A percentile compares a stretch with the other conserved stretches of the same genome.
These are phyloP conservation scores for Periconia digitata DNA, from an alignment of 2,329 filamentous ascomycete genomes.

Conservation along the genomic window DNA sequence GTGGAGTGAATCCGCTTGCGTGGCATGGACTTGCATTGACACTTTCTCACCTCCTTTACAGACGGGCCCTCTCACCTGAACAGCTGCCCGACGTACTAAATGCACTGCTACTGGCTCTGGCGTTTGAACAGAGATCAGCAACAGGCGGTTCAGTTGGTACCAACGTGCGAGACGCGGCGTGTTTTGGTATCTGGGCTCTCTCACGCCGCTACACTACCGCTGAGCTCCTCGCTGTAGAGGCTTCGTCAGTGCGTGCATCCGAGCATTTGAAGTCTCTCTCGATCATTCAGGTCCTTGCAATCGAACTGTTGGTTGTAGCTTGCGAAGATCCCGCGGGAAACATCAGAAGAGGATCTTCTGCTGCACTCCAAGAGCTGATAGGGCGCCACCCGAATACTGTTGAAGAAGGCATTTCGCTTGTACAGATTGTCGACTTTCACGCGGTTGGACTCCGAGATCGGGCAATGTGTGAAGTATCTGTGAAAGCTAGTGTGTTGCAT, in stretches of 20 bases:
- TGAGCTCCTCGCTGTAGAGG: conserved; percentile 69
- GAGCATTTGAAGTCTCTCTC: conserved; percentile 42
- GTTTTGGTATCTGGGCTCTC: conserved; percentile 93
- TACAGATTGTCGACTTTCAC: conserved; percentile 92
- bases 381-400: conserved; percentile 89
- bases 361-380: conserved; percentile 89
- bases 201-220: conserved; percentile 81
- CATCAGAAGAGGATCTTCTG: conserved; percentile 87
- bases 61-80: conserved; percentile 72
- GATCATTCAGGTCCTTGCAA: conserved; percentile 76
- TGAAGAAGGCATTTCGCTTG: conserved; percentile 76
- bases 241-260: conserved; percentile 45
- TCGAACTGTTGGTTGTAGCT: conserved; percentile 77
- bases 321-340: conserved; percentile 90
- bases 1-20: conserved; percentile 74
- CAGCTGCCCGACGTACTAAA: conserved; percentile 75
- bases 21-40: conserved; percentile 95
- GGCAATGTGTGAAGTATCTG: conserved; percentile 76
- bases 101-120: conserved; percentile 74
- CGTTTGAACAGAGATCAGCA: conserved; percentile 84
- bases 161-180: conserved; percentile 92
- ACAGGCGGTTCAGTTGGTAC: conserved; percentile 84
- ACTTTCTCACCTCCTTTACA: conserved; percentile 81
- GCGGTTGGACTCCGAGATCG: conserved; percentile 83
- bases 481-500: conserved; percentile 67